Base-by-base conservation (phyloP, 495 filamentous ascomycete species). In the Aspergillus sclerotioniger region DNA sequence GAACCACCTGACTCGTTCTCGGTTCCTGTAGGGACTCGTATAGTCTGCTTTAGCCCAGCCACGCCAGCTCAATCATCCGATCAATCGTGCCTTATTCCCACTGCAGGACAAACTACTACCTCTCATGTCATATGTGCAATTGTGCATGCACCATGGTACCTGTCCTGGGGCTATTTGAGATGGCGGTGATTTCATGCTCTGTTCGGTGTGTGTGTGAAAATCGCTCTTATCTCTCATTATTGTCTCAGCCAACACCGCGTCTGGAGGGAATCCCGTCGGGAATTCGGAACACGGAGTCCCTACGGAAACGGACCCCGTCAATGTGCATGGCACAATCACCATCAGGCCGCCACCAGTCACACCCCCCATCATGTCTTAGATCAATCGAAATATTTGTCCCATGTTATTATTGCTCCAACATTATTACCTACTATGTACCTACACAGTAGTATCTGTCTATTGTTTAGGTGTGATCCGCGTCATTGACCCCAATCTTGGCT, bases 11-110 rank as follows among this genome's bases (percentile, higher is more conserved):
- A 25, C 25, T 25, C 25, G 25, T 25, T 25, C 25, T 25, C 5
- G 25, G 44, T 9, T 29, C 10, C 47, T 50, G 47, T 50, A 50
- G 47, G 47, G 47, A 50, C 47, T 50, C 47, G 47, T 50, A 50
- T 50, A 50, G 25, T 31, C 47, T 50, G 47, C 47, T 15, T 32
- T 50, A 50, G 47, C 47, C 31, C 47, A 50, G 47, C 47, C 47
- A 50, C 47, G 25, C 47, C 25, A 31, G 3, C 25, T 31, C 47
- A 50, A 9, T 13, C 21, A 1, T 15, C 37, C 37, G 5, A 12
- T n/a, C 4, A 41, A 41, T 25, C 25, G 5, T 25, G n/a, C n/a
- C 25, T 3, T 25, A 3, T 25, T 25, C 25, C 25, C 5, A 25
- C 25, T 25, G 25, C 25, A 25, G 5, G 25, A 3, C 25, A n/a